phyloP scores from a whole-genome alignment of 2,329 filamentous ascomycete species.

The Camillea tinctor region DNA sequence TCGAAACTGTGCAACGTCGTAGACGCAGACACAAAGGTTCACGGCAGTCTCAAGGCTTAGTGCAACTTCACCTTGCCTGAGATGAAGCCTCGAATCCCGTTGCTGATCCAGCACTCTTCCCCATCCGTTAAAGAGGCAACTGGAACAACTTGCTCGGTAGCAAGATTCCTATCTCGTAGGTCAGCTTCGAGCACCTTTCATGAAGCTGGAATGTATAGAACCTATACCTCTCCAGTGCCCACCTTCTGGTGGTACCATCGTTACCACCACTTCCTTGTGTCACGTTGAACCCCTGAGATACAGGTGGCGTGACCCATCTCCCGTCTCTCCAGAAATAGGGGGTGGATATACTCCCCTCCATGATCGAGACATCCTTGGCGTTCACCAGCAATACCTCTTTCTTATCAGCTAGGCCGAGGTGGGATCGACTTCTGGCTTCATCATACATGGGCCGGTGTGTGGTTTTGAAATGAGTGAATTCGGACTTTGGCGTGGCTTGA shows the following conservation, averaged over 20 bases:
- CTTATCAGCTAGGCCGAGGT: slow-evolving; percentile 48
- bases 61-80: slow-evolving; percentile 36
- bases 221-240: slow-evolving; percentile 68
- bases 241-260: slow-evolving; percentile 76
- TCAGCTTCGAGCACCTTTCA: slow-evolving; percentile 10
- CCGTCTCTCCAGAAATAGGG: slow-evolving; percentile 75
- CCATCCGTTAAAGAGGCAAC: slow-evolving; percentile 62
- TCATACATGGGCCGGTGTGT: slow-evolving; percentile 72
- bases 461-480: slow-evolving; percentile 86
- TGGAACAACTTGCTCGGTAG: slow-evolving; percentile 62
- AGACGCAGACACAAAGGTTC: background rate
- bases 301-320: slow-evolving; percentile 76
- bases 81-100: slow-evolving; percentile 79
- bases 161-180: slow-evolving; percentile 53
- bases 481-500: slow-evolving; percentile 43
- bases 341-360: slow-evolving; percentile 83
- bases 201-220: background rate
- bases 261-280: slow-evolving; percentile 68
- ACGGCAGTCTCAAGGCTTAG: background rate
- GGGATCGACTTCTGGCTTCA: slow-evolving; percentile 60
- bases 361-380: slow-evolving; percentile 58
- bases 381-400: slow-evolving; percentile 78
- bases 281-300: slow-evolving; percentile 42
- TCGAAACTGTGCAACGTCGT: background rate
- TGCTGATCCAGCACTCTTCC: slow-evolving; percentile 86